Base-by-base conservation (phyloP, 441 rosid genomes). In the Corymbia citriodora region DNA sequence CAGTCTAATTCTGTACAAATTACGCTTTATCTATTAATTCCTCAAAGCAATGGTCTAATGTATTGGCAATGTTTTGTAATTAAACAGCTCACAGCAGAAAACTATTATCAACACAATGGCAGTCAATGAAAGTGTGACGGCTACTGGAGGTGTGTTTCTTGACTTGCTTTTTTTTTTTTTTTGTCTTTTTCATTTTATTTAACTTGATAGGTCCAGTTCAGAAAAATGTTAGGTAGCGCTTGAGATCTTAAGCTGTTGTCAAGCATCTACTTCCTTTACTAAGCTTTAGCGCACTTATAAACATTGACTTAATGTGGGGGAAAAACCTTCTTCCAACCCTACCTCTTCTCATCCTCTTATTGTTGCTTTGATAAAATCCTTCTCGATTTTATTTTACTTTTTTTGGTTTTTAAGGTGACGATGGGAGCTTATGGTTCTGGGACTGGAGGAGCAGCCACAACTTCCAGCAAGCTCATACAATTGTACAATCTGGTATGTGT, bases 371-470 rank as follows among this genome's bases (percentile, higher is more conserved):
- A 68, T 27, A 13, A 18, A 45, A 13, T 45, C 4, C 3, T 79
- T 45, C 52, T 45, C 85, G 45, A 45, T 12, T 79, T 74, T 40
- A 19, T 12, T 88, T 25, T n/a, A 3, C 48, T 49, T 83, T 36
- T 53, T 40, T 92, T 7, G 88, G 92, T 59, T 54, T 53, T n/a
- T 88, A 81, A 98, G 99, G 99, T 91, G 99, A 98, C 92, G 97
- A 98, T 85, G 99, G 99, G 88, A 98, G 99, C 90, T 45, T 97
- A 90, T 98, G 99, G 99, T 98, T 97, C 93, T 97, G 99, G 99
- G 99, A 98, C 92, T 98, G 99, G 99, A 97, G 93, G 94, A 97
- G 99, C 86, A 99, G 99, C 89, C 99, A 97, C 93, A 97, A 96
- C 94, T 98, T 98, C 94, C 99, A 98, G 94, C 99, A 97, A 92